Evolutionary conservation across 164 flowering plant species (phyloP).

Genomic region (Tinospora cordifolia): DNA sequence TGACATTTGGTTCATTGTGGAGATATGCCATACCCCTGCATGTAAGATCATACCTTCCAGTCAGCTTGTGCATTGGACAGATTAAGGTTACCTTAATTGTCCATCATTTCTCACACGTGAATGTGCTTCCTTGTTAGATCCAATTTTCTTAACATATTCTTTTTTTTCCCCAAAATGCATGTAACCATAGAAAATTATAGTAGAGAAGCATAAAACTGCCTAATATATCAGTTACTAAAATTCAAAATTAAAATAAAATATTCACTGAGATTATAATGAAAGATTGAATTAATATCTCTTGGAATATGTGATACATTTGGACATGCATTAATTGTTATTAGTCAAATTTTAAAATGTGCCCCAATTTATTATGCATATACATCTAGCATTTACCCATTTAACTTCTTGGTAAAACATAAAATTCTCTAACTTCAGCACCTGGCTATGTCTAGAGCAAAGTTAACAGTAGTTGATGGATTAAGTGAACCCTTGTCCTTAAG

Average conservation of each 20-base stretch:
- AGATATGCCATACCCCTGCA: slow-evolving; percentile 98
- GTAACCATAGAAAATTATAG: not conserved
- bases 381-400: not conserved
- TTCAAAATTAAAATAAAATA: too few species aligned
- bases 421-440: slow-evolving; percentile 36
- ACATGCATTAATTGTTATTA: too few species aligned
- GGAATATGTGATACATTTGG: too few species aligned
- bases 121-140: not conserved
- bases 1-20: slow-evolving; percentile 95
- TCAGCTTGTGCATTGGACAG: slow-evolving; percentile 8
- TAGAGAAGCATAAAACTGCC: not conserved
- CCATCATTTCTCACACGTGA: not conserved
- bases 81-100: not conserved
- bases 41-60: slow-evolving; percentile 6
- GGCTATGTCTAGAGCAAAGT: slow-evolving; percentile 94
- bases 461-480: slow-evolving; percentile 70
- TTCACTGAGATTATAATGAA: too few species aligned
- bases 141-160: not conserved
- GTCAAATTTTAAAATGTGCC: too few species aligned
- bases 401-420: not conserved
- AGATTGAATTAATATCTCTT: too few species aligned
- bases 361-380: not conserved
- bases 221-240: too few species aligned
- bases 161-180: not conserved
- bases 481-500: slow-evolving; percentile 92